phyloP scores from a whole-genome alignment of 768 basidiomycete species.

The Suillus variegatus region DNA sequence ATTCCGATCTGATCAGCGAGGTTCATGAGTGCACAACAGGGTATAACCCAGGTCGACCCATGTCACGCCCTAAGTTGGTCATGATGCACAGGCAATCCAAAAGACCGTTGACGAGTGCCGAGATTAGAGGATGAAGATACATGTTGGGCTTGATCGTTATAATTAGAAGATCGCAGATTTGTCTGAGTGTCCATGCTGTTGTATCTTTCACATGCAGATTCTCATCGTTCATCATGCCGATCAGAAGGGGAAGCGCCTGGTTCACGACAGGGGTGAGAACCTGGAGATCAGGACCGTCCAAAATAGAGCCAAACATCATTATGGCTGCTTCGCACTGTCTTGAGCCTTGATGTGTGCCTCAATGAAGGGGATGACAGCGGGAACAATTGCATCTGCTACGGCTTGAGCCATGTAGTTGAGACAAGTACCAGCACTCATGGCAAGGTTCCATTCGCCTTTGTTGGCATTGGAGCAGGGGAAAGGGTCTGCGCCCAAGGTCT shows the following conservation, averaged over 20 bases:
- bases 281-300: conserved; percentile 90
- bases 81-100: conserved; percentile 82
- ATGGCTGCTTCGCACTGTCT: conserved; percentile 95
- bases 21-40: conserved; percentile 95
- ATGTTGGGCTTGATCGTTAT: conserved; percentile 85
- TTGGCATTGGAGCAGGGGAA: conserved; percentile 49
- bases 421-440: conserved; percentile 97
- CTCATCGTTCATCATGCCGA: conserved; percentile 91
- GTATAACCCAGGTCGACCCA: too few relatives aligned
- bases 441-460: conserved; percentile 98
- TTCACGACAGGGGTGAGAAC: conserved; percentile 89
- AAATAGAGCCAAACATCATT: conserved; percentile 97
- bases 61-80: conserved; percentile 59
- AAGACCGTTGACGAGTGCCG: conserved; percentile 80
- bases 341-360: conserved; percentile 90
- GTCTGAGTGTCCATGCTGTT: conserved; percentile 95
- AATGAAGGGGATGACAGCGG: conserved; percentile 95
- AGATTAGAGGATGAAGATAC: conserved; percentile 80
- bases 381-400: conserved; percentile 88
- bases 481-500: too few relatives aligned
- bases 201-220: conserved; percentile 93
- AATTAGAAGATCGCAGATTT: conserved; percentile 90
- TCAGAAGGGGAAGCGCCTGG: conserved; percentile 91
- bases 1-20: conserved; percentile 86
- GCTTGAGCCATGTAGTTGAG: conserved; percentile 86